phyloP scores from a whole-genome alignment of 306 rosid genomes.

The Carpinus viminea region DNA sequence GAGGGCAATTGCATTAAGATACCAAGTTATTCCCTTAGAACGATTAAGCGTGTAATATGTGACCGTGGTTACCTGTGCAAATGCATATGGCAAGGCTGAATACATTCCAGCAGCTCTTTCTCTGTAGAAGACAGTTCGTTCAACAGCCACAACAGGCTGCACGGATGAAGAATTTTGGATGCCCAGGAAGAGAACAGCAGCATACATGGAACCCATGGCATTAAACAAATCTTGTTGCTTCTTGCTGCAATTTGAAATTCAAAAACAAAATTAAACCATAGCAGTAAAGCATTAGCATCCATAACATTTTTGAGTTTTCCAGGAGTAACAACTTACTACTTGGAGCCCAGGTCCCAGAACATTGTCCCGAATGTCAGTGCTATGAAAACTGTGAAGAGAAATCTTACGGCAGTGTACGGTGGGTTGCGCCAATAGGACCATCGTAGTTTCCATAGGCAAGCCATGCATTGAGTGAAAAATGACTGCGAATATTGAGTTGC shows the following conservation, averaged over 20 bases:
- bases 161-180: slow-evolving; percentile 43
- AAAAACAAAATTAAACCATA: too few species aligned
- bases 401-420: slow-evolving; percentile 36
- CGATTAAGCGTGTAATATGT: neutral
- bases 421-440: slow-evolving; percentile 54
- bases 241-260: slow-evolving; percentile 21
- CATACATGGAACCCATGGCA: slow-evolving; percentile 52
- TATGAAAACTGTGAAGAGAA: slow-evolving; percentile 28
- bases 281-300: neutral
- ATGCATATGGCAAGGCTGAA: slow-evolving; percentile 44
- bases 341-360: slow-evolving; percentile 52
- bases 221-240: slow-evolving; percentile 38
- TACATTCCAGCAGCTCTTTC: slow-evolving; percentile 61
- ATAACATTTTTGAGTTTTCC: neutral
- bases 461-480: slow-evolving; percentile 31
- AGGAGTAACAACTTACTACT: slow-evolving; percentile 27
- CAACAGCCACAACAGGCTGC: slow-evolving; percentile 48
- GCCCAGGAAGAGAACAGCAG: slow-evolving; percentile 43
- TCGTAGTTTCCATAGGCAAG: slow-evolving; percentile 52
- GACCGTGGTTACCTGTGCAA: slow-evolving; percentile 32
- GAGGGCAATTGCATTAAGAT: neutral
- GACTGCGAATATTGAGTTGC: slow-evolving; percentile 33
- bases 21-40: too few species aligned
- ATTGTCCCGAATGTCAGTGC: slow-evolving; percentile 46
- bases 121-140: slow-evolving; percentile 51